Evolutionary conservation across 768 basidiomycete species (phyloP).

Genomic region (Ramaria sp.): DNA sequence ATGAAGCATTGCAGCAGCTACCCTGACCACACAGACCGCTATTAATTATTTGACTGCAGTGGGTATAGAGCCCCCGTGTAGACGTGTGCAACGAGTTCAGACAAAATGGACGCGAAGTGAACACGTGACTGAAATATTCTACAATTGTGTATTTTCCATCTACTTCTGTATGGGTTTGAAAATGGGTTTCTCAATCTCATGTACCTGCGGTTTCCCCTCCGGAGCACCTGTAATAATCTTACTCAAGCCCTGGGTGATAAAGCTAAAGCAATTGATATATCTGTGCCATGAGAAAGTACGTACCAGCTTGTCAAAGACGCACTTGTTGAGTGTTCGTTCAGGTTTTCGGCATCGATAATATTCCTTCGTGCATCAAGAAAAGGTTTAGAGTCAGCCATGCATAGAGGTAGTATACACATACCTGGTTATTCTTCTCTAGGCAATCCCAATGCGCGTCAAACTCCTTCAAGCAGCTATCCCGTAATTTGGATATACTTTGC

Average conservation of each 20-base stretch:
- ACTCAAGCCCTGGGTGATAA: constrained; percentile 55
- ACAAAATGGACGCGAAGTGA: background rate
- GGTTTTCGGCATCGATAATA: constrained; percentile 83
- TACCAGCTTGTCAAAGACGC: constrained; percentile 95
- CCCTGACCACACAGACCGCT: no score
- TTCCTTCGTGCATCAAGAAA: constrained; percentile 40
- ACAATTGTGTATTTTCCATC: constrained; percentile 8
- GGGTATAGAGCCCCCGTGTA: background rate
- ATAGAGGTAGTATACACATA: constrained; percentile 24
- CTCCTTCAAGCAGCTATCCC: constrained; percentile 78
- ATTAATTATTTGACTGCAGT: background rate
- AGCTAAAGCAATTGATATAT: background rate
- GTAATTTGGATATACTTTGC: constrained; percentile 80
- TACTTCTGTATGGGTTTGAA: constrained; percentile 81
- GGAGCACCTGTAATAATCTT: constrained; percentile 90
- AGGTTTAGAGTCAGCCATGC: background rate
- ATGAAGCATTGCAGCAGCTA: background rate
- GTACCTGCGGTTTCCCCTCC: constrained; percentile 69
- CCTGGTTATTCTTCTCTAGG: constrained; percentile 91
- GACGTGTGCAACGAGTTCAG: background rate
- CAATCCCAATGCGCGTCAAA: constrained; percentile 94
- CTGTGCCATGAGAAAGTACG: constrained; percentile 21
- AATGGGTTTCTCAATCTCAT: constrained; percentile 80
- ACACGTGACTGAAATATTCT: constrained; percentile 1
- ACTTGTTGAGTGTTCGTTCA: constrained; percentile 81